Percentiles rank a stretch among this genome's conserved stretches.
Evolutionary conservation across 768 basidiomycete species (phyloP).

Genomic region (Lactarius sp.): DNA sequence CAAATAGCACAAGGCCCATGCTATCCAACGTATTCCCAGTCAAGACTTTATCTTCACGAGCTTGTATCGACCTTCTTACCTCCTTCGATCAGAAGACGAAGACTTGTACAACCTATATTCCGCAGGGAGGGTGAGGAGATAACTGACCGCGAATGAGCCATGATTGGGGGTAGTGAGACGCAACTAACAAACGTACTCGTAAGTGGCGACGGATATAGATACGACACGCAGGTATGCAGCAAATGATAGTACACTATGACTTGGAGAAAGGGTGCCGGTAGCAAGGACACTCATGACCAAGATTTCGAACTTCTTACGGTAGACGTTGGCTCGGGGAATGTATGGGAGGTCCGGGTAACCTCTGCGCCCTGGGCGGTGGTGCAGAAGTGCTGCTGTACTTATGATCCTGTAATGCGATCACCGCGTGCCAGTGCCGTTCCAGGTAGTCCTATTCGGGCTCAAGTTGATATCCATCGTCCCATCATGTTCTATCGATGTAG

Average conservation of each 20-base stretch:
- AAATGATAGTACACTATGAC: not conserved
- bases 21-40: not conserved
- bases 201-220: conserved; percentile 19
- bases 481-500: too few relatives aligned
- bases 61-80: not conserved
- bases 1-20: conserved; percentile 14
- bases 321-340: too few relatives aligned
- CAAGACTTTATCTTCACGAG: not conserved
- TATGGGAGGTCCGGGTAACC: too few relatives aligned
- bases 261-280: not conserved
- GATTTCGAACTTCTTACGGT: not conserved
- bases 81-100: not conserved
- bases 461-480: too few relatives aligned
- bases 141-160: conserved; percentile 5
- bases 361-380: too few relatives aligned
- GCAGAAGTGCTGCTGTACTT: not conserved
- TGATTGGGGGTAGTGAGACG: not conserved
- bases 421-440: too few relatives aligned
- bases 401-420: not conserved
- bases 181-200: conserved; percentile 16
- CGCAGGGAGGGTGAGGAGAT: conserved; percentile 22
- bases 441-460: too few relatives aligned
- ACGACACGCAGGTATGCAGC: conserved; percentile 21
- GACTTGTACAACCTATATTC: conserved; percentile 21
- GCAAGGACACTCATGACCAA: not conserved